Percentiles rank a stretch among this genome's conserved stretches.
These are phyloP conservation scores for Mycena indigotica DNA, from an alignment of 768 basidiomycete genomes.

Conservation along the genomic window DNA sequence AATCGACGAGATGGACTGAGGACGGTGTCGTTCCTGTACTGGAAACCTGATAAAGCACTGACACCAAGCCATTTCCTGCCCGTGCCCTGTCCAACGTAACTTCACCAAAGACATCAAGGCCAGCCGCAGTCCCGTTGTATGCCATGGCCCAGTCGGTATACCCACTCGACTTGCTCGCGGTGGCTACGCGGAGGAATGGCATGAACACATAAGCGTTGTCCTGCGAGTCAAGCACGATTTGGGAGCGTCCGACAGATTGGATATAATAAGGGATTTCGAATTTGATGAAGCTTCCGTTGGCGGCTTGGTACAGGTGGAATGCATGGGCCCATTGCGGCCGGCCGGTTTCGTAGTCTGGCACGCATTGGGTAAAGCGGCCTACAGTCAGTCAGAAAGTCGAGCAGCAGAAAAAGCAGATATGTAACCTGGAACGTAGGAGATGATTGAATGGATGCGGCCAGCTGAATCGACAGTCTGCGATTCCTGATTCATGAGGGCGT, in stretches of 20 bases:
- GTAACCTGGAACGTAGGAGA: constrained; percentile 52
- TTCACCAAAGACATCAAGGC: constrained; percentile 48
- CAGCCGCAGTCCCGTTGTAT: constrained; percentile 42
- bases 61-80: constrained; percentile 39
- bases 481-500: constrained; percentile 56
- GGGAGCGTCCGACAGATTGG: constrained; percentile 46
- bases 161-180: constrained; percentile 45
- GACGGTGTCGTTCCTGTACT: constrained; percentile 47
- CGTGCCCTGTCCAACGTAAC: constrained; percentile 47
- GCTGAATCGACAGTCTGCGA: constrained; percentile 48
- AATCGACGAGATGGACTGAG: constrained; percentile 43
- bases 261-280: constrained; percentile 49
- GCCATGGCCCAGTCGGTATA: constrained; percentile 51
- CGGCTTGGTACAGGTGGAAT: constrained; percentile 46
- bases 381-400: neutral
- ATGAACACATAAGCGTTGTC: constrained; percentile 50
- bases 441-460: constrained; percentile 48
- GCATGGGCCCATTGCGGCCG: constrained; percentile 39
- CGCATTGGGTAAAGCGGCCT: constrained; percentile 52
- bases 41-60: constrained; percentile 45
- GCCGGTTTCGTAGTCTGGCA: constrained; percentile 42
- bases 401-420: constrained; percentile 1
- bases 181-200: constrained; percentile 45
- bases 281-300: constrained; percentile 46
- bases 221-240: constrained; percentile 43